A percentile compares a stretch with the other conserved stretches of the same genome.
These are phyloP conservation scores for Fusarium buharicum DNA, from an alignment of 2,329 filamentous ascomycete genomes.

Conservation along the genomic window DNA sequence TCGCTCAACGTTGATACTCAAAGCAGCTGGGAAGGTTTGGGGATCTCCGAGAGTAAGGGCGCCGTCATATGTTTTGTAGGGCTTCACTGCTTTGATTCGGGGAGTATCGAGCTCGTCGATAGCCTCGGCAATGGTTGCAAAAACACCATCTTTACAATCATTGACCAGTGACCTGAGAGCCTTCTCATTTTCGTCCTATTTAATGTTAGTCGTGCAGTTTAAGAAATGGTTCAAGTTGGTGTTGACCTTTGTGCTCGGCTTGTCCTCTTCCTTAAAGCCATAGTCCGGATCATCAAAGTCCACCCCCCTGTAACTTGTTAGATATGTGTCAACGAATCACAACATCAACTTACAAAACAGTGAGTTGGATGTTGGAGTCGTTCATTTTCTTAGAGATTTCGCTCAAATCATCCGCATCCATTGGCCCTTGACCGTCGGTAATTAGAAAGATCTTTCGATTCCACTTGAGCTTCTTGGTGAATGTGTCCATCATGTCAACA, in stretches of 20 bases:
- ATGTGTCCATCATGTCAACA: slow-evolving; percentile 82
- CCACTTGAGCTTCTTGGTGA: slow-evolving; percentile 85
- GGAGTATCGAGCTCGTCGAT: slow-evolving; percentile 83
- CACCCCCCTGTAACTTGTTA: slow-evolving; percentile 69
- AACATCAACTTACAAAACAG: slow-evolving; percentile 72
- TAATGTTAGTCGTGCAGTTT: slow-evolving; percentile 9
- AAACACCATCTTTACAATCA: slow-evolving; percentile 73
- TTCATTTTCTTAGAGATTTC: slow-evolving; percentile 80
- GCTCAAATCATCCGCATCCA: slow-evolving; percentile 77
- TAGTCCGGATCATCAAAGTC: slow-evolving; percentile 94
- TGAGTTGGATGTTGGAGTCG: slow-evolving; percentile 78
- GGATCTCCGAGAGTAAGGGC: slow-evolving; percentile 82
- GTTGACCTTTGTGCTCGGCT: slow-evolving; percentile 73
- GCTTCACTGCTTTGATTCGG: slow-evolving; percentile 77
- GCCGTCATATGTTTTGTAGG: slow-evolving; percentile 83
- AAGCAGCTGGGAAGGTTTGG: slow-evolving; percentile 75
- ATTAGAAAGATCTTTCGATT: slow-evolving; percentile 83
- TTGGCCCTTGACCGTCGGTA: slow-evolving; percentile 79
- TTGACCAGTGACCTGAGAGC: slow-evolving; percentile 73
- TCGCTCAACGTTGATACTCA: slow-evolving; percentile 87
- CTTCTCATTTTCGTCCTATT: slow-evolving; percentile 71
- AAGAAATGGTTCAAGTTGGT: neutral
- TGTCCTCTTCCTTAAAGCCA: slow-evolving; percentile 92
- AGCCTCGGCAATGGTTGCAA: slow-evolving; percentile 88
- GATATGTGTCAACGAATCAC: neutral